Conservation (phyloP, 2,329 filamentous ascomycete species). For the Fonsecaea monophora region DNA sequence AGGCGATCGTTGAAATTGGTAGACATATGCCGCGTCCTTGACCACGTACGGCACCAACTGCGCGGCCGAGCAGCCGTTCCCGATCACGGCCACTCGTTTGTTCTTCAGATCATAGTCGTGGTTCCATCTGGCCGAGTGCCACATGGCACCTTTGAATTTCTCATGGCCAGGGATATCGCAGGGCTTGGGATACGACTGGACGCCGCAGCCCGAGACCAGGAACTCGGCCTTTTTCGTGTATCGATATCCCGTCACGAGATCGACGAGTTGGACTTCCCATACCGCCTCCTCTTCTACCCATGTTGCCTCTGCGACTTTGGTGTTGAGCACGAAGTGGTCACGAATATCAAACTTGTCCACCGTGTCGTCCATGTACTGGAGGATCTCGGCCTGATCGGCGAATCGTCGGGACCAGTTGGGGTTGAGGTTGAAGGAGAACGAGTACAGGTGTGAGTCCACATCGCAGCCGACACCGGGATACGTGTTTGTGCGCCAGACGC, state of each 20-base stretch:
- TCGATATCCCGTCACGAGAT: conserved; percentile 38
- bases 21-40: conserved; percentile 60
- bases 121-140: conserved; percentile 65
- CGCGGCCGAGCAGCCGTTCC: conserved; percentile 65
- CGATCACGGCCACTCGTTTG: conserved; percentile 64
- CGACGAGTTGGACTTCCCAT: conserved; percentile 41
- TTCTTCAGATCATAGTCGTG: conserved; percentile 53
- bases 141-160: conserved; percentile 59
- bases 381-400: conserved; percentile 58
- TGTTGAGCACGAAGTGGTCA: conserved; percentile 23
- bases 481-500: conserved; percentile 25
- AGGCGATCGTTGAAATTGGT: conserved; percentile 64
- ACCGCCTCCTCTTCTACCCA: conserved; percentile 38
- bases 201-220: conserved; percentile 44
- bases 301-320: conserved; percentile 37
- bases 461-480: conserved; percentile 28
- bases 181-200: conserved; percentile 39
- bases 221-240: conserved; percentile 38
- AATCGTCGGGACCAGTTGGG: conserved; percentile 58
- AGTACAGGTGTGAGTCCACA: conserved; percentile 60
- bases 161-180: conserved; percentile 57
- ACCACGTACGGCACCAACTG: conserved; percentile 62
- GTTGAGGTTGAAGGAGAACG: conserved; percentile 62
- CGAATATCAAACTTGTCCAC: conserved; percentile 45
- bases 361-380: conserved; percentile 52